Base-by-base conservation (phyloP, 208 protist species). In the Leishmania lainsoni region DNA sequence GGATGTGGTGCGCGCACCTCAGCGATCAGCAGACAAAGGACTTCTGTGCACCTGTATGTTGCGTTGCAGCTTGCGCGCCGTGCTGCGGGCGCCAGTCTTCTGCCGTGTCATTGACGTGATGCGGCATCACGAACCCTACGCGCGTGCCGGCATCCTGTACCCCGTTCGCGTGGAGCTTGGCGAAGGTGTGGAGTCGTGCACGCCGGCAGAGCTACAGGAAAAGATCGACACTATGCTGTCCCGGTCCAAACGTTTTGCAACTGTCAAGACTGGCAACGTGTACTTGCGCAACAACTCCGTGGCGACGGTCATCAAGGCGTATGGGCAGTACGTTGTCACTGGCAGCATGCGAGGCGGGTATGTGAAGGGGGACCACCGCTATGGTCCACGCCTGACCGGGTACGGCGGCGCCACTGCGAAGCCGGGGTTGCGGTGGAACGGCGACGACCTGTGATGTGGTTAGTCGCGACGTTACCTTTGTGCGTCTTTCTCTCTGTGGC, bases 271-370 rank as follows among this genome's bases (percentile, higher is more conserved):
- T 9, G 94, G 94, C 9, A 81, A 89, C 69, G 83, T 97, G 6
- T 97, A 89, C 76, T 90, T 92, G 77, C 81, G 85, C n/a, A 88
- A 95, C 83, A 86, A 92, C 49, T 78, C 91, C 4, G 79, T 89
- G 5, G 94, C 88, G 65, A 91, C 84, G 5, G 84, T 86, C 49
- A 82, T 97, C 42, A 85, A 86, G 58, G 91, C 92, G 8, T 96
- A 96, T 81, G 85, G 78, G 29, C 89, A 93, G 79, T 97, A 96
- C 78, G 86, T 96, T 9, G 73, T 97, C 32, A 97, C 94, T 1
- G 94, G 94, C 0, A 96, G 92, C 80, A 96, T 96, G 92, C 88
- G 91, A n/a, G 94, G 92, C 26, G 94, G 94, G 5, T 96, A 96
- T 69, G 86, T 96, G 29, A 97, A 97, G 78, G 90, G 89, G 3